phyloP scores from a whole-genome alignment of 2,329 filamentous ascomycete species.

The Pseudocercospora musae region DNA sequence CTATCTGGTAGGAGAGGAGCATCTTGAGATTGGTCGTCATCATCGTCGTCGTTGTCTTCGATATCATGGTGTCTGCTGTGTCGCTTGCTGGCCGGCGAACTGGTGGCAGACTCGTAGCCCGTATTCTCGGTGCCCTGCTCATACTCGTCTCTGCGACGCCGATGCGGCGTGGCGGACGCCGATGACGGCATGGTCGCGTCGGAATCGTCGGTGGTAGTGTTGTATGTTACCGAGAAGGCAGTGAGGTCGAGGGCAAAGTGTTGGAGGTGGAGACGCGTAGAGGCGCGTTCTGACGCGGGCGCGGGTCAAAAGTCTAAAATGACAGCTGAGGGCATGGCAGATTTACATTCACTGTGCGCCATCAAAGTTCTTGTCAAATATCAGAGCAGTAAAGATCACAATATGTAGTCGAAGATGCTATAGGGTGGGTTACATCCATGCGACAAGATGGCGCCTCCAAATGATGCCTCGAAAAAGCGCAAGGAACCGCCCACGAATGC shows the following conservation, averaged over 20 bases:
- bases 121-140: slow-evolving; percentile 9
- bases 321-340: background rate
- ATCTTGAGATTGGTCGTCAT: slow-evolving; percentile 11
- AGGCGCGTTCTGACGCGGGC: background rate
- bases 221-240: background rate
- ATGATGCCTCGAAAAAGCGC: slow-evolving; percentile 24
- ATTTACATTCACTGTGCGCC: background rate
- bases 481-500: slow-evolving; percentile 26
- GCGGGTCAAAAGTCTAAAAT: slow-evolving; percentile 6
- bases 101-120: slow-evolving; percentile 8
- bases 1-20: slow-evolving; percentile 33
- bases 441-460: slow-evolving; percentile 9
- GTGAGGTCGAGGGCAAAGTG: background rate
- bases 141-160: slow-evolving; percentile 18
- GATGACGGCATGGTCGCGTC: slow-evolving; percentile 13
- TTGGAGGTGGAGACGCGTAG: slow-evolving; percentile 8
- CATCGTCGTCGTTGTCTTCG: background rate
- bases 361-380: slow-evolving; percentile 1
- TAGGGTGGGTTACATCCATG: background rate
- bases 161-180: slow-evolving; percentile 12
- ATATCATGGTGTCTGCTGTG: slow-evolving; percentile 7
- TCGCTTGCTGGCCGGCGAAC: slow-evolving; percentile 17
- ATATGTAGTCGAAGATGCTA: background rate
- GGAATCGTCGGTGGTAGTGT: background rate
- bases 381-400: background rate